A percentile compares a stretch with the other conserved stretches of the same genome.
Evolutionary conservation across 2,329 filamentous ascomycete species (phyloP).

Genomic region (Colletotrichum sp.): DNA sequence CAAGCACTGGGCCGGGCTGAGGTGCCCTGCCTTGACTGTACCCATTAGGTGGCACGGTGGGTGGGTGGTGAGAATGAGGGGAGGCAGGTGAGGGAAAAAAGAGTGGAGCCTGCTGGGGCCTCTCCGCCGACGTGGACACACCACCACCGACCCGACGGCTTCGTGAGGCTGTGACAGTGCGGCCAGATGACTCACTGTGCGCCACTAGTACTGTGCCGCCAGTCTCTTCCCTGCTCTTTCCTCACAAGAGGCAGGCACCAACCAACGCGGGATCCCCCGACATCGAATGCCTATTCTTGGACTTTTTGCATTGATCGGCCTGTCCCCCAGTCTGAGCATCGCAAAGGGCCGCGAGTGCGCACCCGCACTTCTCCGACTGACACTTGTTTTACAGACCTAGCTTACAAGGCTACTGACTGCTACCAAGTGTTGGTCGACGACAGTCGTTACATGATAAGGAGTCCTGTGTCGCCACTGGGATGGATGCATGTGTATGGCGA

Average conservation of each 20-base stretch:
- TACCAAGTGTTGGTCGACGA: background rate
- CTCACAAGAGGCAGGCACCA: background rate
- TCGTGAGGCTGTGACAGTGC: conserved; percentile 10
- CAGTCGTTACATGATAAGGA: background rate
- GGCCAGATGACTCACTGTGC: background rate
- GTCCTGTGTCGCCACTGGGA: background rate
- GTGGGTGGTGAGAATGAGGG: background rate
- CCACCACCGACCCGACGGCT: background rate
- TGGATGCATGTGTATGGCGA: background rate
- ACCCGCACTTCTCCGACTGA: background rate
- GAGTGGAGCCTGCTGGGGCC: background rate
- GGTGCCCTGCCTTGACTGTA: background rate
- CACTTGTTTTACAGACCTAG: background rate
- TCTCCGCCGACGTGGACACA: conserved; percentile 13
- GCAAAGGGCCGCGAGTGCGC: background rate
- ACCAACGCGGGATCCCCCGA: conserved; percentile 14
- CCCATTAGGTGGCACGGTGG: background rate
- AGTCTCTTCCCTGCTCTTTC: background rate
- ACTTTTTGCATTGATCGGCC: conserved; percentile 14
- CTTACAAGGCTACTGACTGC: background rate
- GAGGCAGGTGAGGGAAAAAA: conserved; percentile 10
- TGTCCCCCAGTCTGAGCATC: background rate
- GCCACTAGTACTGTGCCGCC: background rate
- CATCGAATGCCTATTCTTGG: conserved; percentile 10
- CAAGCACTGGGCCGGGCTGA: background rate